Evolutionary conservation across 495 filamentous ascomycete species (phyloP).

Genomic region (Penicillium desertorum): DNA sequence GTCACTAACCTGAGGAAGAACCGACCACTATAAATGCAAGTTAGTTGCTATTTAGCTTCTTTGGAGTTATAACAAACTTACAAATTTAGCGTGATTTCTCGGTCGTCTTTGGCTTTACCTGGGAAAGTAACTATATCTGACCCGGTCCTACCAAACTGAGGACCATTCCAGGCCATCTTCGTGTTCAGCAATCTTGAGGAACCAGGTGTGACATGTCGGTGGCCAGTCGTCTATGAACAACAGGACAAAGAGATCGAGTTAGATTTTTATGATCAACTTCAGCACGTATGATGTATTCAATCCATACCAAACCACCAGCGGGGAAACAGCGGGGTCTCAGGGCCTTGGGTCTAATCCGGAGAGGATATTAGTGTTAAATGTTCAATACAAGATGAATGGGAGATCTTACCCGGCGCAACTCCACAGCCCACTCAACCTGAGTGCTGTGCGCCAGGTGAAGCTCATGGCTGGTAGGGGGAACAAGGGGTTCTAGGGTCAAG

Average conservation of each 20-base stretch:
- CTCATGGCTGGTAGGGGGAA: not conserved
- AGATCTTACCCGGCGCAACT: conserved; percentile 1
- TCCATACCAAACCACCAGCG: conserved; percentile 2
- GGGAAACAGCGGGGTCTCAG: not conserved
- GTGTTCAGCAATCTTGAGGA: not conserved
- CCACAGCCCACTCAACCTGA: not conserved
- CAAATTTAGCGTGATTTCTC: not conserved
- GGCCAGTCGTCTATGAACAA: not conserved
- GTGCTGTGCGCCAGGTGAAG: conserved; percentile 1
- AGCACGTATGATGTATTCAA: not conserved
- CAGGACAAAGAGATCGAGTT: not conserved
- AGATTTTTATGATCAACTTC: not conserved
- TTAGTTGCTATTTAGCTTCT: conserved; percentile 5
- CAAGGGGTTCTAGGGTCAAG: not conserved
- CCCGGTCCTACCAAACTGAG: no score
- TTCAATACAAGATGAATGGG: not conserved
- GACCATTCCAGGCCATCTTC: not conserved
- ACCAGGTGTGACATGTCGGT: not conserved
- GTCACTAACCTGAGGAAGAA: conserved; percentile 27
- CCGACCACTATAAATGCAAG: conserved; percentile 12
- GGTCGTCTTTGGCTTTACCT: not conserved
- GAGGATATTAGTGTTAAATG: conserved; percentile 8
- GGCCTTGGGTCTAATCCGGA: not conserved
- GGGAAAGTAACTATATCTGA: not conserved
- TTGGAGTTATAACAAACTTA: not conserved